Conservation (phyloP, 495 filamentous ascomycete species). For the Penicillium subrubescens region DNA sequence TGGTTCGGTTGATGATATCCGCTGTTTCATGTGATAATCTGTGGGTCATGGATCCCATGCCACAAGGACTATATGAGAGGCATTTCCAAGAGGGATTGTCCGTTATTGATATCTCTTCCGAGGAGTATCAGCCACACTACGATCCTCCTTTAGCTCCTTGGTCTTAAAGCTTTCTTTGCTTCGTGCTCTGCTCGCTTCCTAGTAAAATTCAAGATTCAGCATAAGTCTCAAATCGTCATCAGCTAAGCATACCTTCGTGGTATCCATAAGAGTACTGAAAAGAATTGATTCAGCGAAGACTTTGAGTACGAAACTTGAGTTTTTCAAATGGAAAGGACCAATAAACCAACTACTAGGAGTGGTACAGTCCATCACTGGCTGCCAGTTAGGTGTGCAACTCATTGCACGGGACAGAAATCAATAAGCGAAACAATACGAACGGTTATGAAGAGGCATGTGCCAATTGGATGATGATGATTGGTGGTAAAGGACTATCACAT, state of each 20-base stretch:
- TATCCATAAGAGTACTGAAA: too few species aligned
- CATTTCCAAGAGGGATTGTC: not conserved
- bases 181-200: conserved; percentile 9
- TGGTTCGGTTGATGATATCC: conserved; percentile 1
- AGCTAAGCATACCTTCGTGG: conserved; percentile 9
- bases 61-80: not conserved
- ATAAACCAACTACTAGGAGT: too few species aligned
- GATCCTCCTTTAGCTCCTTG: not conserved
- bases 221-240: conserved; percentile 4
- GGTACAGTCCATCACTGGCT: too few species aligned
- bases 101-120: not conserved
- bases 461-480: too few species aligned
- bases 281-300: too few species aligned
- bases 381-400: too few species aligned
- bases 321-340: too few species aligned
- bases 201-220: conserved; percentile 8
- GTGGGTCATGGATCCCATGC: not conserved
- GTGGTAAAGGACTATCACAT: too few species aligned
- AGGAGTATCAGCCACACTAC: not conserved
- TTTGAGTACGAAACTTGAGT: too few species aligned
- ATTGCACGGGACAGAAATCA: too few species aligned
- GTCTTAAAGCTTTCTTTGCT: conserved; percentile 1
- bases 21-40: conserved; percentile 7
- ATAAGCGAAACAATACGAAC: too few species aligned
- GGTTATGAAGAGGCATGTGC: too few species aligned